A percentile compares a stretch with the other conserved stretches of the same genome.
Conservation (phyloP, 2,329 filamentous ascomycete genomes). For the Ascocoryne sarcoides region DNA sequence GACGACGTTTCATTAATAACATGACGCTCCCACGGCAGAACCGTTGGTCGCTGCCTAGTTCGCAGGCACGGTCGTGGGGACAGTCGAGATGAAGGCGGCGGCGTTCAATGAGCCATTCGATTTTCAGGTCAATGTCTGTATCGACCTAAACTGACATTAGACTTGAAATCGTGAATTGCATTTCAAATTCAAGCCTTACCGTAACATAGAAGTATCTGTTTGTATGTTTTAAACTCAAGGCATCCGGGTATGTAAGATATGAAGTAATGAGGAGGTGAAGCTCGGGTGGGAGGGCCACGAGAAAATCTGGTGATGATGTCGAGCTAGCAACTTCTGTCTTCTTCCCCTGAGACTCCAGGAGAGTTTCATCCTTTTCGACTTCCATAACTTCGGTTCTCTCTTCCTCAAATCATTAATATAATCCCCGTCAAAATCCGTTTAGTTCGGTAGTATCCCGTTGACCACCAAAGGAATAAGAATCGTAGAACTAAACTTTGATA, state of each 20-base stretch:
- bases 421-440: too few species aligned
- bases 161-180: neutral
- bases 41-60: conserved; percentile 48
- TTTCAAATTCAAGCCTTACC: neutral
- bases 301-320: neutral
- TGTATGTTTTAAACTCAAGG: conserved; percentile 60
- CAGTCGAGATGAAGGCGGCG: conserved; percentile 56
- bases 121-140: conserved; percentile 56
- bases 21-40: conserved; percentile 53
- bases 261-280: conserved; percentile 55
- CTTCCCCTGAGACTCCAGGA: too few species aligned
- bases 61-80: conserved; percentile 48
- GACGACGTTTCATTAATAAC: conserved; percentile 52
- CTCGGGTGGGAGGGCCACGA: conserved; percentile 47
- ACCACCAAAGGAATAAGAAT: too few species aligned
- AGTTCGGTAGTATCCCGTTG: too few species aligned
- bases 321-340: neutral
- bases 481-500: too few species aligned
- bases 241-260: conserved; percentile 60
- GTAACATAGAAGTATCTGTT: conserved; percentile 49
- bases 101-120: conserved; percentile 60
- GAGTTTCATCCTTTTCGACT: too few species aligned
- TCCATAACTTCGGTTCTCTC: too few species aligned
- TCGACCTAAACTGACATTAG: conserved; percentile 40
- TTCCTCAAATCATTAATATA: too few species aligned